Conservation (phyloP, 371 early-diverging fungal genomes). For the Syncephalastrum monosporum region DNA sequence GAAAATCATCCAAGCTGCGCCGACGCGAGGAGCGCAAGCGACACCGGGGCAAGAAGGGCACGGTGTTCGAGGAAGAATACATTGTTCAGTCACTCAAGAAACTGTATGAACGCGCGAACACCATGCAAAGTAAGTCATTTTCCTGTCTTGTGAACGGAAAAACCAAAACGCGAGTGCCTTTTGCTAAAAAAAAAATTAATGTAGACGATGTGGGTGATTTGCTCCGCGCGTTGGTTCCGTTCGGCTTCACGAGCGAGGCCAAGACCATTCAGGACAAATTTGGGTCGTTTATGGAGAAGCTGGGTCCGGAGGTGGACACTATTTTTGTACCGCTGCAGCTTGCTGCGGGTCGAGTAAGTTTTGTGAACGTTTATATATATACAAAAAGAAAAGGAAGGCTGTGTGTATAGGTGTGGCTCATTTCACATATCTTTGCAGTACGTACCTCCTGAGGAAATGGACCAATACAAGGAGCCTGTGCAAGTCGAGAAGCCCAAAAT, state of each 20-base stretch:
- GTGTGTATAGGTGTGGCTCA: background rate
- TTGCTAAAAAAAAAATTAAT: background rate
- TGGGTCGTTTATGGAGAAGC: slow-evolving; percentile 30
- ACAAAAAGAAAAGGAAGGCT: too few species aligned
- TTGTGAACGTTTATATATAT: background rate
- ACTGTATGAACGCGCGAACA: slow-evolving; percentile 48
- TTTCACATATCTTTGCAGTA: slow-evolving; percentile 19
- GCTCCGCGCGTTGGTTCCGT: slow-evolving; percentile 42
- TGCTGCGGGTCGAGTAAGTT: slow-evolving; percentile 33
- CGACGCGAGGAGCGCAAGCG: slow-evolving; percentile 75
- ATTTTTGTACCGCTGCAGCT: slow-evolving; percentile 51
- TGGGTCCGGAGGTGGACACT: slow-evolving; percentile 25
- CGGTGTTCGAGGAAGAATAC: slow-evolving; percentile 88
- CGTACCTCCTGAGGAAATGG: slow-evolving; percentile 39
- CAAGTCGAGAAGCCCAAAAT: slow-evolving; percentile 45
- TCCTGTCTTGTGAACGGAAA: background rate
- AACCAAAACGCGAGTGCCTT: background rate
- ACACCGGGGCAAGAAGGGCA: slow-evolving; percentile 84
- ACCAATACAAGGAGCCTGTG: slow-evolving; percentile 30
- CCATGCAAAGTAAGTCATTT: slow-evolving; percentile 38
- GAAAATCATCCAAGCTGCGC: slow-evolving; percentile 71
- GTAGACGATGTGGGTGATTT: slow-evolving; percentile 45
- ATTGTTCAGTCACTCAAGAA: slow-evolving; percentile 69
- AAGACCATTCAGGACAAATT: slow-evolving; percentile 44
- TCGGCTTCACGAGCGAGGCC: slow-evolving; percentile 48